Percentiles rank a stretch among this genome's conserved stretches.
Evolutionary conservation across 306 rosid genomes (phyloP).

Genomic region (Sechiopsis laciniata): DNA sequence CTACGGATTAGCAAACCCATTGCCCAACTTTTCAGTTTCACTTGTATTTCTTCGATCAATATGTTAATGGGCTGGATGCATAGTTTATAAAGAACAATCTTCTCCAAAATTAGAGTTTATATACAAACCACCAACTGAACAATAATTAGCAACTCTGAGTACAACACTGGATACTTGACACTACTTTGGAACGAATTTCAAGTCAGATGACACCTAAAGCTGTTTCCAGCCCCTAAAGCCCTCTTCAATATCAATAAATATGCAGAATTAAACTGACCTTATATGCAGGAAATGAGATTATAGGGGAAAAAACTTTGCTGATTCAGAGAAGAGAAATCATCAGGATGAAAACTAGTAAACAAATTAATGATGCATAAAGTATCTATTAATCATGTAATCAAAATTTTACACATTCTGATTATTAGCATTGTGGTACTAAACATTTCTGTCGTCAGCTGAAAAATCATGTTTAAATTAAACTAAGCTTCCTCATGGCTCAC

Average conservation of each 20-base stretch:
- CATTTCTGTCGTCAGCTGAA: background rate
- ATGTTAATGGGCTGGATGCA: background rate
- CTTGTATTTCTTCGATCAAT: background rate
- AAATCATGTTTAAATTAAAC: background rate
- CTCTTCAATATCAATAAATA: background rate
- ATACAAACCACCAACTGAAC: background rate
- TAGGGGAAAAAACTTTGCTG: background rate
- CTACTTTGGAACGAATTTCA: background rate
- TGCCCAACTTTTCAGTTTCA: background rate
- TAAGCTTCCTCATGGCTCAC: background rate
- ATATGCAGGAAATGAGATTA: background rate
- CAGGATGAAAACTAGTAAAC: background rate
- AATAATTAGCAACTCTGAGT: background rate
- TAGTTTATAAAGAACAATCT: background rate
- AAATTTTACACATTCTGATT: background rate
- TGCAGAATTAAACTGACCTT: background rate
- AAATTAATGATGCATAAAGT: conserved; percentile 11
- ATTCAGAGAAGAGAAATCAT: conserved; percentile 4
- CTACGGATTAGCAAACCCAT: background rate
- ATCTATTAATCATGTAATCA: conserved; percentile 1
- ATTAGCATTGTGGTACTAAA: background rate
- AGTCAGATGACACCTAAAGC: background rate
- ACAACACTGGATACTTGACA: background rate
- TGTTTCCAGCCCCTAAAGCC: conserved; percentile 1
- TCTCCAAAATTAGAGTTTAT: background rate